Evolutionary conservation across 2,329 filamentous ascomycete species (phyloP), one percentile per base, ranked within the genome.

Genomic region (Colletotrichum higginsianum): DNA sequence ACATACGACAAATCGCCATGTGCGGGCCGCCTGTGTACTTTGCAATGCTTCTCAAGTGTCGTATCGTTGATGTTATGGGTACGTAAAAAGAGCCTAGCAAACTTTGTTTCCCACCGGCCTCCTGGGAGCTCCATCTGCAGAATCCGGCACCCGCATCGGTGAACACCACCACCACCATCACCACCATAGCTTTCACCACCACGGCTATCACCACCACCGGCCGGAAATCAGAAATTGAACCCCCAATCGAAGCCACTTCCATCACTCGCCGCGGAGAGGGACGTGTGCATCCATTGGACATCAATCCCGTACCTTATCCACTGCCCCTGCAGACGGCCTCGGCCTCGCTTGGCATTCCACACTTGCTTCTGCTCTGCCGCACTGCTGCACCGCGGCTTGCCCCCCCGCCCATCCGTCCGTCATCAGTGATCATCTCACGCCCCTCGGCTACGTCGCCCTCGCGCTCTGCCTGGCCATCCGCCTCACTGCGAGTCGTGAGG

Each of bases 251-350:
- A 56, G 44, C 55, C 26, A 23, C 38, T 16, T 16, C 42, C 35
- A 49, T 66, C 46, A 18, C n/a, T 50, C 2, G 26, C 44, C 30
- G 46, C n/a, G 9, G 42, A 56, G 53, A n/a, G 21, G 18, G 30
- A 30, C 30, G 30, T 30, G 30, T 18, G 12, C 38, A 11, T 30
- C 44, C 35, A 47, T 44, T 40, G 23, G 35, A 57, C 40, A 52
- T 26, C 38, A 15, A 66, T 44, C 30, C 50, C 56, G 18, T 49
- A 30, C 21, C 55, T 42, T 56, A 50, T 61, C 56, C 56, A 50
- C 40, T 52, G 44, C 63, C 50, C 63, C 63, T 67, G 67, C 67
- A 67, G 67, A 67, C 30, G 57, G 64, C 63, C 57, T 67, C 67
- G 63, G 64, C 63, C 46, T 67, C 67, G 49, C 67, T 67, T 71